Evolutionary conservation across 2,329 filamentous ascomycete species (phyloP).

Genomic region (Colletotrichum sansevieriae): DNA sequence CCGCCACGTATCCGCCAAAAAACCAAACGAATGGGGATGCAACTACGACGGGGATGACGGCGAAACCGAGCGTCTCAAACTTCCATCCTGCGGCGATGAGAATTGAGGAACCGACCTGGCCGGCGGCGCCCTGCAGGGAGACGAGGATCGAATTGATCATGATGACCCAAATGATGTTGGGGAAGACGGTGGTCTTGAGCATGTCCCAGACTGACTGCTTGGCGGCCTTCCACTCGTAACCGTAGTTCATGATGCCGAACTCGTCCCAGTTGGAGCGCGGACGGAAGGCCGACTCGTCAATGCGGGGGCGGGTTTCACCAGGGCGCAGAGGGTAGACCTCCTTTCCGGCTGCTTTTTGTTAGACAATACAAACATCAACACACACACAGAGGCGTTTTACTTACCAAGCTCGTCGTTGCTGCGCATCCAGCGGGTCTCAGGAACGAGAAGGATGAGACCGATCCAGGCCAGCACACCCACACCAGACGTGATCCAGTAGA

Average conservation of each 20-base stretch:
- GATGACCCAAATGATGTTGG: constrained; percentile 52
- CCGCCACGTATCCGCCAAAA: constrained; percentile 50
- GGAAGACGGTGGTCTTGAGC: constrained; percentile 51
- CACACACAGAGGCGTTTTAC: background rate
- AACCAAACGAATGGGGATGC: constrained; percentile 42
- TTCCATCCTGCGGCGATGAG: constrained; percentile 46
- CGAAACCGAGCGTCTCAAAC: constrained; percentile 48
- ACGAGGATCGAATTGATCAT: constrained; percentile 50
- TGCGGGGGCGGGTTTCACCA: constrained; percentile 40
- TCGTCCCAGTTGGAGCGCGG: constrained; percentile 49
- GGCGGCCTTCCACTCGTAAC: constrained; percentile 47
- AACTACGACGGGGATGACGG: constrained; percentile 41
- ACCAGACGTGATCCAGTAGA: constrained; percentile 52
- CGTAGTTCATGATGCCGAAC: constrained; percentile 50
- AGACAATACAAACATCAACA: background rate
- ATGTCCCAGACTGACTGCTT: constrained; percentile 47
- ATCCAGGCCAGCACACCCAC: constrained; percentile 51
- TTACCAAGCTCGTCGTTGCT: constrained; percentile 49
- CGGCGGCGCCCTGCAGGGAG: constrained; percentile 47
- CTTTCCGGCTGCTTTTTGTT: constrained; percentile 37
- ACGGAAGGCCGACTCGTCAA: constrained; percentile 41
- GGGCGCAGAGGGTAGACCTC: constrained; percentile 41
- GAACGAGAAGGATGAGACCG: constrained; percentile 50
- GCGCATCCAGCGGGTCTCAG: constrained; percentile 53
- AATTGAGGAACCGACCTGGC: constrained; percentile 44